Evolutionary conservation across 805 yeast genomes (phyloP).

Genomic region (Kodamaea sagamina): DNA sequence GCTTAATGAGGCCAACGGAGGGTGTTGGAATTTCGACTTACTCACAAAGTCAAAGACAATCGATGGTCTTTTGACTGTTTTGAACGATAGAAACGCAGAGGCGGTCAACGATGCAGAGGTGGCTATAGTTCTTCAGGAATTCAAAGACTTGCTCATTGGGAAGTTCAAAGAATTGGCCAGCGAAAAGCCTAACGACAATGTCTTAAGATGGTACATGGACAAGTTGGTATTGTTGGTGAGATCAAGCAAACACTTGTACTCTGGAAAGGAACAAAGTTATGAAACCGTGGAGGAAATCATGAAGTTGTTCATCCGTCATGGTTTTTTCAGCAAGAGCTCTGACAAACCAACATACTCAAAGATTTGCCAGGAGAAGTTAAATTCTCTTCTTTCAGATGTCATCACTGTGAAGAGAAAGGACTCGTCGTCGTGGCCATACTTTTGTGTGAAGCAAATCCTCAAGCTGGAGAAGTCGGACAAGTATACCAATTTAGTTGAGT

Average conservation of each 20-base stretch:
- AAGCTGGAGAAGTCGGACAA: slow-evolving; percentile 26
- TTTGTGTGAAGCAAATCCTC: slow-evolving; percentile 43
- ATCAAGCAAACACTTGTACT: slow-evolving; percentile 38
- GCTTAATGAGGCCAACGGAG: slow-evolving; percentile 39
- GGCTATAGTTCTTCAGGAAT: slow-evolving; percentile 21
- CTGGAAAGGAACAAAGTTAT: slow-evolving; percentile 15
- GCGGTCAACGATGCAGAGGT: slow-evolving; percentile 14
- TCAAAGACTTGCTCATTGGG: slow-evolving; percentile 25
- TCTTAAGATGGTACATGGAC: slow-evolving; percentile 63
- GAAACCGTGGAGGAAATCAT: slow-evolving; percentile 39
- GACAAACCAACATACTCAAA: slow-evolving; percentile 11
- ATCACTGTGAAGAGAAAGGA: slow-evolving; percentile 47
- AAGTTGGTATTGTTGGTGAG: slow-evolving; percentile 55
- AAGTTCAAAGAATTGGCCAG: slow-evolving; percentile 28
- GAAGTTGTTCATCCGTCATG: slow-evolving; percentile 38
- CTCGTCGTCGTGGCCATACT: slow-evolving; percentile 60
- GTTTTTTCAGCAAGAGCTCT: slow-evolving; percentile 38
- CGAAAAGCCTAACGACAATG: slow-evolving; percentile 33
- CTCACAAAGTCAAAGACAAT: slow-evolving; percentile 72
- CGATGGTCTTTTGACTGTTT: slow-evolving; percentile 36
- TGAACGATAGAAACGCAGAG: slow-evolving; percentile 21
- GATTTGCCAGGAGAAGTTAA: slow-evolving; percentile 61
- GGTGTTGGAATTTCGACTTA: slow-evolving; percentile 72
- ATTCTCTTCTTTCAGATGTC: slow-evolving; percentile 64
- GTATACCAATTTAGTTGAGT: slow-evolving; percentile 26